Base-by-base conservation (phyloP, 768 basidiomycete genomes). In the Rhodotorula babjevae region DNA sequence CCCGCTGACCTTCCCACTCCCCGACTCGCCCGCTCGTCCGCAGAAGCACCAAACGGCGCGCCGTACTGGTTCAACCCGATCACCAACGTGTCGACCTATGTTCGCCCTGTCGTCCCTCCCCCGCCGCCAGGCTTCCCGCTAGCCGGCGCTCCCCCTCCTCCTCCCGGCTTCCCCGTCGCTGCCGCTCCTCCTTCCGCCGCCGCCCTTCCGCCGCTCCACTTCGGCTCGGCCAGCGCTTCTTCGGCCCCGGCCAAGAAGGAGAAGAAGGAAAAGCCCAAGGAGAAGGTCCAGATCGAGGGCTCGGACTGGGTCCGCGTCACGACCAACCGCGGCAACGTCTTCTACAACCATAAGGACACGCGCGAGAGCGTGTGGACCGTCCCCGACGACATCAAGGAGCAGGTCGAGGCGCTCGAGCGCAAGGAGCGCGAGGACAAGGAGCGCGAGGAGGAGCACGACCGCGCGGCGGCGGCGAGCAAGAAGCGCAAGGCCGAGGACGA, bases 261-360 rank as follows among this genome's bases (percentile, higher is more conserved):
- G 73, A 90, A 90, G 84, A 93, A 92, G 82, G 96, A 97, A 81
- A 95, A 90, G 78, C 92, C 93, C 2, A 84, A 88, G 60, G 80
- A 86, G 61, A 98, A 97, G 81, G 89, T 88, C 40, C 87, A 84
- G 31, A 88, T 98, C 63, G 89, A 91, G 2, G 91, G 89, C 14
- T 93, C 95, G 0, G 87, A 88, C 67, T 99, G 96, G 95, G 81
- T 92, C 31, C 86, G 90, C 69, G 89, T 99, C 52, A 89, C 84
- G 65, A 99, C 96, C 4, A 95, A 88, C 23, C 87, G 89, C 77
- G 93, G 91, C 29, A 97, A 97, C 81, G 84, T 88, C 14, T 99
- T 99, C 80, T 99, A 91, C 82, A 90, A 88, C 49, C 87, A 97
- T 83, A 90, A 88, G 77, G 83, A 83, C 40, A 86, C 84, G 77